Evolutionary conservation across 495 filamentous ascomycete species (phyloP).

Genomic region (Neurospora terricola): DNA sequence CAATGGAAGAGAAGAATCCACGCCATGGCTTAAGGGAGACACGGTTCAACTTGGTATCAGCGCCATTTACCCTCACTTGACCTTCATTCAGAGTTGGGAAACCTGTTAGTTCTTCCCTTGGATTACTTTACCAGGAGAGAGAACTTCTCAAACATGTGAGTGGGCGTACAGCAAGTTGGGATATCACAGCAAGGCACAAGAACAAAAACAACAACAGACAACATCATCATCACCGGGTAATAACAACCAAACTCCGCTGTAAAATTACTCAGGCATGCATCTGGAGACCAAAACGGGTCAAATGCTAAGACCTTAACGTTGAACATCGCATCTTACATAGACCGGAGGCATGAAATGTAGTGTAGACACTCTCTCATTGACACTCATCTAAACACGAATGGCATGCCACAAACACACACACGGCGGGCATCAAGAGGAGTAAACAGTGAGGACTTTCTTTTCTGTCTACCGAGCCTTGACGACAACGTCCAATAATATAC

Average conservation of each 20-base stretch:
- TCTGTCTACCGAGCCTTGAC: neutral
- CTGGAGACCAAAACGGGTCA: neutral
- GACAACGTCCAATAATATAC: neutral
- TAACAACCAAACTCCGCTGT: neutral
- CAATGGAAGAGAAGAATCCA: neutral
- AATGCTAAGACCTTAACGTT: neutral
- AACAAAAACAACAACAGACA: neutral
- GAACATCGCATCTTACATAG: neutral
- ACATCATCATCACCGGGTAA: neutral
- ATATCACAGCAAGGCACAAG: neutral
- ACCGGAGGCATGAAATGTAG: neutral
- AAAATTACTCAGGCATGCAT: neutral
- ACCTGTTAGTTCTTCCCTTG: neutral
- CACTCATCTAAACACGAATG: neutral
- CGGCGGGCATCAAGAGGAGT: neutral
- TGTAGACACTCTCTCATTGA: neutral
- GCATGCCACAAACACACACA: neutral
- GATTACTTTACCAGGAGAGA: neutral
- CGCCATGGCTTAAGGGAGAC: neutral
- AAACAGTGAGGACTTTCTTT: neutral
- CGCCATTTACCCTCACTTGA: neutral
- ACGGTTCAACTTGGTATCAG: neutral
- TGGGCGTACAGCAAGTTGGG: neutral
- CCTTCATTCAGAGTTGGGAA: neutral
- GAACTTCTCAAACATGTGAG: neutral